Percentiles rank a stretch among this genome's conserved stretches.
Evolutionary conservation across 2,329 filamentous ascomycete species (phyloP).

Genomic region (Sclerotinia subarctica): DNA sequence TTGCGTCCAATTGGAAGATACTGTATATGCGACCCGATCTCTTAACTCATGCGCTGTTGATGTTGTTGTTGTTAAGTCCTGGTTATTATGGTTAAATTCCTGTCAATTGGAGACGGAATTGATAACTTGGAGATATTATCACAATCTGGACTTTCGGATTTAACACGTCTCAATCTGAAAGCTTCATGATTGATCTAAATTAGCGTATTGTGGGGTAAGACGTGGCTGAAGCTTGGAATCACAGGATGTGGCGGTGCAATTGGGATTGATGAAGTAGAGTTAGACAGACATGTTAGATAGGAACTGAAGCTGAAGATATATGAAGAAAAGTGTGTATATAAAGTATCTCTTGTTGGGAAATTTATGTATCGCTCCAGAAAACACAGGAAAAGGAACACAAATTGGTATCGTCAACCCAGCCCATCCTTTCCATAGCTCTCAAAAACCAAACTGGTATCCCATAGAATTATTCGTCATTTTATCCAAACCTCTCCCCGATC

Average conservation of each 20-base stretch:
- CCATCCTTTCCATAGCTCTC: not conserved
- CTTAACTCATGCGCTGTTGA: constrained; percentile 9
- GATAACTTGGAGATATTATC: constrained; percentile 2
- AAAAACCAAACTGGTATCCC: constrained; percentile 1
- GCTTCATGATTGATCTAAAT: constrained; percentile 15
- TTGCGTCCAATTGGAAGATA: constrained; percentile 4
- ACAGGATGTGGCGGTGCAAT: not conserved
- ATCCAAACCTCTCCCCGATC: not conserved
- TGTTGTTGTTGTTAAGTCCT: not conserved
- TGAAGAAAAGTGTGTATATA: not conserved
- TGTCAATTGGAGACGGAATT: not conserved
- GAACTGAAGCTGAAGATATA: not conserved
- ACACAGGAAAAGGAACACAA: not conserved
- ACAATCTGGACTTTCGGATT: constrained; percentile 21
- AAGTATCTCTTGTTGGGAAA: not conserved
- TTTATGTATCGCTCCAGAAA: not conserved
- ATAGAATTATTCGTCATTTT: not conserved
- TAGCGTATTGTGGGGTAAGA: constrained; percentile 29
- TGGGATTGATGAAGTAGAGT: not conserved
- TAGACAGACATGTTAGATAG: not conserved
- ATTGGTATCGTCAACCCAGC: constrained; percentile 1
- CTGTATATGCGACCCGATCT: not conserved
- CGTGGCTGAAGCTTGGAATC: constrained; percentile 23
- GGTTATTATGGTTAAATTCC: not conserved
- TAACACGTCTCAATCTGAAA: constrained; percentile 28